Evolutionary conservation across 306 rosid genomes (phyloP).

Genomic region (Cotoneaster glaucophyllus): DNA sequence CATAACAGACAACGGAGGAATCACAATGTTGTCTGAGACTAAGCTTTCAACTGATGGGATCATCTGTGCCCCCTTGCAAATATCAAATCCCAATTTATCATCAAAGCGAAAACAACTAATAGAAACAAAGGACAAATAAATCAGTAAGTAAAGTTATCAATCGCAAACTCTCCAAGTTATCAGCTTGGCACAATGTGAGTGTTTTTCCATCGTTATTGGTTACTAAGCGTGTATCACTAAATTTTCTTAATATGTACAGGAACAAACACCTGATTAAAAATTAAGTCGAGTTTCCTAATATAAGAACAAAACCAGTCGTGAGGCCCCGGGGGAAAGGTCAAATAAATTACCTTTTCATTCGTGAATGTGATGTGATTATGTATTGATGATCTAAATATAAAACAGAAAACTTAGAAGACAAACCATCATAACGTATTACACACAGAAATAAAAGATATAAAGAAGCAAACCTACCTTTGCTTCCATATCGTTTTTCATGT

Average conservation of each 20-base stretch:
- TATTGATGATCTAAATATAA: not conserved
- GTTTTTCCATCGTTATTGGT: not conserved
- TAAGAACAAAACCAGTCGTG: not conserved
- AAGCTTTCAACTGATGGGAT: conserved; percentile 73
- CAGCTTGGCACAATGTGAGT: not conserved
- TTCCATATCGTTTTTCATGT: conserved; percentile 81
- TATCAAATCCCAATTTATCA: conserved; percentile 16
- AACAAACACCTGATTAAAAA: not conserved
- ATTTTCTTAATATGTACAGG: not conserved
- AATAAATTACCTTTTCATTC: not conserved
- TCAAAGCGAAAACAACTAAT: conserved; percentile 5
- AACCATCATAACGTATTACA: not conserved
- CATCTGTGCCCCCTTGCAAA: conserved; percentile 52
- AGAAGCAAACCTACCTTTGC: conserved; percentile 50
- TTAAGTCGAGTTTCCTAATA: not conserved
- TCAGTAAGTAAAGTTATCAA: conserved; percentile 1
- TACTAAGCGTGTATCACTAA: not conserved
- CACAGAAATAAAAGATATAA: conserved; percentile 2
- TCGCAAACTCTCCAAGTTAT: conserved; percentile 3
- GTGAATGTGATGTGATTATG: not conserved
- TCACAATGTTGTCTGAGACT: conserved; percentile 46
- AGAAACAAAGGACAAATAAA: not conserved
- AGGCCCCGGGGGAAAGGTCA: not conserved
- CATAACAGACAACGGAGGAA: conserved; percentile 65
- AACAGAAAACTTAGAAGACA: not conserved